These are phyloP conservation scores for Amphichorda felina DNA, from an alignment of 2,329 filamentous ascomycete species.

Conservation along the genomic window DNA sequence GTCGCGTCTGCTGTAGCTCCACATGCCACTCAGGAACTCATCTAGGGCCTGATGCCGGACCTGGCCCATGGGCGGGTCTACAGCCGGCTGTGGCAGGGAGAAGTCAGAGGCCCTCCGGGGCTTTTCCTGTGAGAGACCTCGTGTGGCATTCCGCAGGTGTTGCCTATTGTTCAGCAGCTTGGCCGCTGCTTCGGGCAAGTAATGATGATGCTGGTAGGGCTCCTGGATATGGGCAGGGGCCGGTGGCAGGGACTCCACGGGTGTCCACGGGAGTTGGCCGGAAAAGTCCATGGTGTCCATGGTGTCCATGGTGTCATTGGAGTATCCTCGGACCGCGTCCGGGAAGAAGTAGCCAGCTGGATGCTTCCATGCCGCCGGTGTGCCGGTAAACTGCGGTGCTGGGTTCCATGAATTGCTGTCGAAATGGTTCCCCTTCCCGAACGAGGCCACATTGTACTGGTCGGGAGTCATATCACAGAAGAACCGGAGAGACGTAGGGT, in stretches of 20 bases:
- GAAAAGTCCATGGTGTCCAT: no score
- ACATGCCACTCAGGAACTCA: constrained; percentile 27
- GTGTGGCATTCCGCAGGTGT: background rate
- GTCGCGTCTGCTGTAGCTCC: constrained; percentile 8
- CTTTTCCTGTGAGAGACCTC: no score
- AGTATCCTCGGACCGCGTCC: no score
- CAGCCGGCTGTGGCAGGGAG: constrained; percentile 11
- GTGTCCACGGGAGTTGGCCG: no score
- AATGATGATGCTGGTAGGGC: constrained; percentile 13
- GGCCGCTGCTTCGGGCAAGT: constrained; percentile 40
- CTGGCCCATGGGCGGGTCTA: constrained; percentile 24
- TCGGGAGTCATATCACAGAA: constrained; percentile 42
- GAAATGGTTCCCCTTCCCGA: constrained; percentile 40
- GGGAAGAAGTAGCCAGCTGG: constrained; percentile 10
- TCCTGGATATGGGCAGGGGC: no score
- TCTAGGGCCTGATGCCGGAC: constrained; percentile 29
- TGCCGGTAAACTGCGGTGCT: constrained; percentile 49
- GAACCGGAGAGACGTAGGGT: constrained; percentile 45
- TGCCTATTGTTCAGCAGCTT: constrained; percentile 31
- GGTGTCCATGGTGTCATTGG: constrained; percentile 6
- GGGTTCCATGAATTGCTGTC: constrained; percentile 54
- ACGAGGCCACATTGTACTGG: constrained; percentile 34
- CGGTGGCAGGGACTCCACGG: no score
- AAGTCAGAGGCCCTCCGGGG: constrained; percentile 11
- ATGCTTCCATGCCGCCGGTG: constrained; percentile 14